Base-by-base conservation (phyloP, 805 yeast species). In the Suhomyces prunicola region DNA sequence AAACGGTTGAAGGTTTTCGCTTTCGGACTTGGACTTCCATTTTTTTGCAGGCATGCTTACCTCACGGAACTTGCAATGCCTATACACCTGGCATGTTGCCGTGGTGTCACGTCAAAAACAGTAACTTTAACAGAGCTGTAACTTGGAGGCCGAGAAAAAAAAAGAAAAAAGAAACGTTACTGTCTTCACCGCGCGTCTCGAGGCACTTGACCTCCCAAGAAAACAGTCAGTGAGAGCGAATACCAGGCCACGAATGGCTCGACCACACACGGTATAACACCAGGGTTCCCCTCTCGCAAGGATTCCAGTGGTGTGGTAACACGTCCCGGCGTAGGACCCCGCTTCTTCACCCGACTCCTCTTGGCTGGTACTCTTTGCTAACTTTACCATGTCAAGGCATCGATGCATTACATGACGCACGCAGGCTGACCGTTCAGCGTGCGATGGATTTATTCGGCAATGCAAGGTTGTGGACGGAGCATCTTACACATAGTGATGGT, bases 111-210 rank as follows among this genome's bases (percentile, higher is more conserved):
- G 44, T 47, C 49, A 35, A 24, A 47, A 47, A 13, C 15, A 36
- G 49, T 35, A 47, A 36, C 42, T 35, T n/a, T 47, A 35, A 15
- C 49, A 47, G 49, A 47, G 44, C 27, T 24, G 23, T 15, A 42
- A 15, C 23, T 17, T 5, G 12, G 31, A 23, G 24, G 24, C 15
- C 17, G 24, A 39, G 24, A 15, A 39, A 42, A 42, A 23, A 24
- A 23, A 24, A 42, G 23, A 42, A 42, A 24, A 42, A 22, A 24
- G 46, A 23, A 23, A 24, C 46, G 23, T 8, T 17, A 24, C 19
- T 10, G 22, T 17, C 23, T 42, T 42, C 24, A 22, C 31, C 12
- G 12, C n/a, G 31, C 46, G 46, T 15, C 50, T 44, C 39, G 36
- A 17, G 31, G 42, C 42, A 39, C 42, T 39, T 39, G 42, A 19